Evolutionary conservation across 176 grass and related monocot genomes (phyloP), one percentile per base, ranked within the genome.

Genomic region (Neostapfia colusana): DNA sequence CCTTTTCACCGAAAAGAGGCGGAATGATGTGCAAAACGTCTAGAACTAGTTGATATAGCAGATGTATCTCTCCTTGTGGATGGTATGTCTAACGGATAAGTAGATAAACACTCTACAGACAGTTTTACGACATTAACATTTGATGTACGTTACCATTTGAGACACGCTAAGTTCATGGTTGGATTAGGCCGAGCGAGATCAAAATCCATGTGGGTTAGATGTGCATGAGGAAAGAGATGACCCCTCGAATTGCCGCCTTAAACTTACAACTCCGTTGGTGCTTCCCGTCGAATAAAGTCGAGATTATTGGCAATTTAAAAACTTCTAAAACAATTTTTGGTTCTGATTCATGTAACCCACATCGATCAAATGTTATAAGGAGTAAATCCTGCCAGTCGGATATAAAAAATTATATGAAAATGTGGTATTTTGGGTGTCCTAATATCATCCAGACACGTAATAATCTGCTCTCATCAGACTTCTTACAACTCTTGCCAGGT

Each of bases 401-500:
- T 21, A 15, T 39, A 38, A 11, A 73, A 56, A 73, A 39, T 7
- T 20, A 1, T 71, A 45, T 53, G 46, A 37, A 21, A 31, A 23
- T 24, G n/a, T 17, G 13, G 20, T 17, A 10, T 16, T 39, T 20
- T 24, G 49, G 1, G 14, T 3, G 28, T 34, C 51, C 1, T 26
- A 48, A 25, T 58, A 74, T 35, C 53, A 56, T 24, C 37, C 42
- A 41, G 68, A 3, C 16, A 38, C 9, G 12, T 18, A 26, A 28
- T 41, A 21, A n/a, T 56, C 53, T 9, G 41, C 8, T 21, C 27
- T 65, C 53, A 39, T 61, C 21, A 53, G 20, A 34, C 45, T 26
- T 35, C 34, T 51, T 9, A 51, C 73, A 59, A 13, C 18, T 50
- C 1, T 26, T 24, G 57, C 50, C 82, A 84, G 12, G 61, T 84